phyloP scores from a whole-genome alignment of 2,329 filamentous ascomycete genomes.

The Diatrype stigma region DNA sequence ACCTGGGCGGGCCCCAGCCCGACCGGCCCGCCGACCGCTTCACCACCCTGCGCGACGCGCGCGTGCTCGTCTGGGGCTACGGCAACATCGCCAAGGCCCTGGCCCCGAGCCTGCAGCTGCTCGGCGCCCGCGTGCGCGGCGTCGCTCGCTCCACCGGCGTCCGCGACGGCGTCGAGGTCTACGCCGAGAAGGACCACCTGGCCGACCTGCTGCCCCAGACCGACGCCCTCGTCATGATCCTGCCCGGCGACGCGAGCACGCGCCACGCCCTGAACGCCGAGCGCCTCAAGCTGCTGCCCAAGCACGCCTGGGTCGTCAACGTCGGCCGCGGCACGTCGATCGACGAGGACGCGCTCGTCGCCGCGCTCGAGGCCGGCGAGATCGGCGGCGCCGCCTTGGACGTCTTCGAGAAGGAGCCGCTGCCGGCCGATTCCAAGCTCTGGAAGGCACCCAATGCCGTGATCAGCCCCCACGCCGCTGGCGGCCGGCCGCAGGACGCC shows the following conservation, averaged over 20 bases:
- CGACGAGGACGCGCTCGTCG: constrained; percentile 45
- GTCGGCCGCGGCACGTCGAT: constrained; percentile 46
- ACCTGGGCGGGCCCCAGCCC: constrained; percentile 58
- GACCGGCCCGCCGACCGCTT: constrained; percentile 54
- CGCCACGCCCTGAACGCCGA: constrained; percentile 51
- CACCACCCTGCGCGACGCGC: constrained; percentile 55
- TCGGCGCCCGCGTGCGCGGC: constrained; percentile 56
- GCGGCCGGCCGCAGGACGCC: constrained; percentile 56
- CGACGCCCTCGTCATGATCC: constrained; percentile 65
- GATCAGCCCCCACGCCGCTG: constrained; percentile 55
- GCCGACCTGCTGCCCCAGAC: constrained; percentile 50
- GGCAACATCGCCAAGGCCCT: constrained; percentile 63
- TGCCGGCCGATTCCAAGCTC: constrained; percentile 36
- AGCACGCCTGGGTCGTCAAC: constrained; percentile 54
- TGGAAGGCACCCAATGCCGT: constrained; percentile 50
- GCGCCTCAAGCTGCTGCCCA: constrained; percentile 48
- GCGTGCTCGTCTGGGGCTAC: constrained; percentile 60
- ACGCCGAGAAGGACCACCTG: constrained; percentile 51
- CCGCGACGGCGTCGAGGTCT: constrained; percentile 54
- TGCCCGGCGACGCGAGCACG: constrained; percentile 55
- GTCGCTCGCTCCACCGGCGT: constrained; percentile 54
- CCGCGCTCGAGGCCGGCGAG: constrained; percentile 38
- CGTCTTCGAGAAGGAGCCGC: constrained; percentile 37
- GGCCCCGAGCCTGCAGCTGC: constrained; percentile 46
- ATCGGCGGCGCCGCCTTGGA: constrained; percentile 48